Percentiles rank a stretch among this genome's conserved stretches.
Evolutionary conservation across 78 protist species (phyloP).

Genomic region (Dictyostelium capitatum): DNA sequence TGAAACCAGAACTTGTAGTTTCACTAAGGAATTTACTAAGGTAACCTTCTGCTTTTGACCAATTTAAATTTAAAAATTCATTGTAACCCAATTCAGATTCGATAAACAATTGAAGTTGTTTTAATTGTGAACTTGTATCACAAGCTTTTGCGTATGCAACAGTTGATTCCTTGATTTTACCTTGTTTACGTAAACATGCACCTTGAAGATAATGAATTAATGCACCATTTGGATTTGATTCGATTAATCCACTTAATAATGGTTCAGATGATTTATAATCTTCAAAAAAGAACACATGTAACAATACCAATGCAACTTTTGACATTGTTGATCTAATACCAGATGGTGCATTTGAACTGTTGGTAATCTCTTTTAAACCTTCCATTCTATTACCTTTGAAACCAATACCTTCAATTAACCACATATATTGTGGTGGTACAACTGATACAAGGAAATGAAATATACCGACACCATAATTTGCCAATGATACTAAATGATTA

Average conservation of each 20-base stretch:
- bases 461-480: constrained; percentile 71
- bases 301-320: constrained; percentile 22
- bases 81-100: constrained; percentile 80
- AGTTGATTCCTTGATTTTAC: constrained; percentile 38
- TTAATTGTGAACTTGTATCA: constrained; percentile 37
- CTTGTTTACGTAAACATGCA: constrained; percentile 66
- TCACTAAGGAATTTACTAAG: constrained; percentile 40
- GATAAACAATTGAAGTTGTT: constrained; percentile 65
- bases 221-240: constrained; percentile 53
- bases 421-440: constrained; percentile 71
- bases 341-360: not conserved
- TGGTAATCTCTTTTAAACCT: constrained; percentile 54
- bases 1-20: constrained; percentile 60
- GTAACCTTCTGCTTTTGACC: constrained; percentile 37
- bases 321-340: constrained; percentile 66
- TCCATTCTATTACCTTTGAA: constrained; percentile 75
- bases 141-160: constrained; percentile 17
- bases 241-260: not conserved
- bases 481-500: constrained; percentile 18
- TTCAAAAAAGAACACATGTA: constrained; percentile 73
- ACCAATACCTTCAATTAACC: constrained; percentile 76
- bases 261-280: constrained; percentile 54
- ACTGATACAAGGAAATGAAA: constrained; percentile 68
- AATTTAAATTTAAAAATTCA: constrained; percentile 69
- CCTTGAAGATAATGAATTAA: constrained; percentile 61